Evolutionary conservation across 2,329 filamentous ascomycete species (phyloP), one percentile per base, ranked within the genome.

Genomic region (Curvularia eragrostidis): DNA sequence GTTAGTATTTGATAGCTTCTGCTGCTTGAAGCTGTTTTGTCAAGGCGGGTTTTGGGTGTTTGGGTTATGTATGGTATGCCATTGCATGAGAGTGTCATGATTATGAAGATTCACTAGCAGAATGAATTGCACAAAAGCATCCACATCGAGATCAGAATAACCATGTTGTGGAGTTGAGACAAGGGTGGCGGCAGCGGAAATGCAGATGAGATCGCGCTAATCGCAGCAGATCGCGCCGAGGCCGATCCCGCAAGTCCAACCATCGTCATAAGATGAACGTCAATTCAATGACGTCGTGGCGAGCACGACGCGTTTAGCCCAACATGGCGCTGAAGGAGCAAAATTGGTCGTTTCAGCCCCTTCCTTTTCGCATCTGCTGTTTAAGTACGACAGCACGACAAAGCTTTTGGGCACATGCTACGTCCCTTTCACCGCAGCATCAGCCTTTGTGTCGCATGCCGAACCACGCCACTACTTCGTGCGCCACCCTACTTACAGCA

Each of bases 1-100:
- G 78, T 88, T 63, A 76, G 76, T 52, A 86, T 85, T 43, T 76
- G 38, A 48, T 28, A 18, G 19, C 9, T 34, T 21, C 18, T 32
- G 5, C 3, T 30, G 19, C 5, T 32, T 43, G 13, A 12, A 26
- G 19, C 41, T 10, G 19, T 18, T 24, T 43, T 43, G 21, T 26
- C 23, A 26, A 26, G n/a, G 15, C n/a, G 15, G 23, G 19, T 26
- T 8, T n/a, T 8, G 19, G 26, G 26, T 32, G 26, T 47, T 32
- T 32, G 18, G 43, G 43, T 47, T 8, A 19, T 47, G 43, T 32
- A 46, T 21, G 26, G 43, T 30, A 47, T 30, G 18, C 21, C 26
- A 32, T 47, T 15, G 43, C n/a, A 32, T 15, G 28, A 26, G 28
- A 46, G 26, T 47, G 5, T 32, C 21, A 15, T 42, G 39, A 24